Evolutionary conservation across 805 yeast species (phyloP).

Genomic region (Wickerhamia fluorescens): DNA sequence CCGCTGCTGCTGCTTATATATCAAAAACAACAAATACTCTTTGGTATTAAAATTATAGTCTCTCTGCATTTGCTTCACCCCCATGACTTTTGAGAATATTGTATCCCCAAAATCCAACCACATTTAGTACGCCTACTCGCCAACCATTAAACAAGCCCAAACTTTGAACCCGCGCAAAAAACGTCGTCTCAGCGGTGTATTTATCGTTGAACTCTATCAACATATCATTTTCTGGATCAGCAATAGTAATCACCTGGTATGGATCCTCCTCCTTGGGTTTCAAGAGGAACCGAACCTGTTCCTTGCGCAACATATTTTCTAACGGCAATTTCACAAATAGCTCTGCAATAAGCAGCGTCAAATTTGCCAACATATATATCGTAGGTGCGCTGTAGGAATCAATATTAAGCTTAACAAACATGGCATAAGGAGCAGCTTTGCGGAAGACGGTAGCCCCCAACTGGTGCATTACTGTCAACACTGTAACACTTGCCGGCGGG

Average conservation of each 20-base stretch:
- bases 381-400: conserved; percentile 61
- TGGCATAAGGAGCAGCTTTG: conserved; percentile 57
- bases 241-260: conserved; percentile 33
- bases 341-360: conserved; percentile 59
- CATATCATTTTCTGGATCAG: conserved; percentile 36
- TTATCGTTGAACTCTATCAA: conserved; percentile 48
- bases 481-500: conserved; percentile 41
- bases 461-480: conserved; percentile 53
- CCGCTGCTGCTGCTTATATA: too few relatives aligned
- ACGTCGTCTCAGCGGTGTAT: conserved; percentile 15
- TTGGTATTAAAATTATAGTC: too few relatives aligned
- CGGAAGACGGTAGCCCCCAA: conserved; percentile 54
- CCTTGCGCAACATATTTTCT: conserved; percentile 78
- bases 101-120: conserved; percentile 79
- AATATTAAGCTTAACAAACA: conserved; percentile 54
- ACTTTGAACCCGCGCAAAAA: conserved; percentile 15
- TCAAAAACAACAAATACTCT: too few relatives aligned
- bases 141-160: conserved; percentile 72
- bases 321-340: conserved; percentile 75
- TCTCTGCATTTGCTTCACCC: conserved; percentile 28
- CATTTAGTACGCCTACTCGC: conserved; percentile 77
- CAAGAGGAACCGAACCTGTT: conserved; percentile 65
- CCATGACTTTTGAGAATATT: conserved; percentile 48
- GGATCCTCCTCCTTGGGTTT: conserved; percentile 33
- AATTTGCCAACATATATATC: conserved; percentile 49